Base-by-base conservation (phyloP, 2,329 filamentous ascomycete genomes). In the Trichophyton rubrum region DNA sequence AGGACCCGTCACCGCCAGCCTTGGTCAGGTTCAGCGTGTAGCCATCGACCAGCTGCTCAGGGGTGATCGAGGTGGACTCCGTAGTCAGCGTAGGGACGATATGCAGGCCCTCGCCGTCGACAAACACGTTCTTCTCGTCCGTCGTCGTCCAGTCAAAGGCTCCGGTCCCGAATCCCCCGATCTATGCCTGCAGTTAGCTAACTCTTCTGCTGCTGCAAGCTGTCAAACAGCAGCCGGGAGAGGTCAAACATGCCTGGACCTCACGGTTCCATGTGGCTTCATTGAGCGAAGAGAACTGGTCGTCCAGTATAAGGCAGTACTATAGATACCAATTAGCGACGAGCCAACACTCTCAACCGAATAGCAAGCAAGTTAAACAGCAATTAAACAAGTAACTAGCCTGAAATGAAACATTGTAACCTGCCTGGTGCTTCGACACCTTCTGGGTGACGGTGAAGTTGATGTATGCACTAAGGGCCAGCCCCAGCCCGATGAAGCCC, bases 141-240 rank as follows among this genome's bases (percentile, higher is more conserved):
- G 68, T 71, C 4, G 80, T 82, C 0, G 80, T 81, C 79, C 79
- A 80, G 71, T 82, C 80, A 66, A 82, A 82, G 40, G 75, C 72
- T 15, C 78, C 78, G n/a, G 74, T 77, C 56, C 78, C 75, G 64
- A 73, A 78, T 8, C 72, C 78, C 59, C 73, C 70, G n/a, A 76
- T 66, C 67, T 73, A 68, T n/a, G 7, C 7, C 17, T 5, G 13
- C 27, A 1, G 11, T 55, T 53, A 53, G 49, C 13, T 53, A 53
- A 24, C 13, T 5, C 27, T 30, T 6, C 27, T 30, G 6, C 27
- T 6, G 6, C 27, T 8, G 27, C 27, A 30, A 1, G 27, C 27
- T 30, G 27, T 30, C 6, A 6, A 30, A 6, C 27, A 30, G 24
- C 11, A 53, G 11, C 3, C 3, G 13, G 30, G 11, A 24, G 33